These are phyloP conservation scores for Phytophthora hybrid DNA, from an alignment of 352 stramenopile species.

Conservation along the genomic window DNA sequence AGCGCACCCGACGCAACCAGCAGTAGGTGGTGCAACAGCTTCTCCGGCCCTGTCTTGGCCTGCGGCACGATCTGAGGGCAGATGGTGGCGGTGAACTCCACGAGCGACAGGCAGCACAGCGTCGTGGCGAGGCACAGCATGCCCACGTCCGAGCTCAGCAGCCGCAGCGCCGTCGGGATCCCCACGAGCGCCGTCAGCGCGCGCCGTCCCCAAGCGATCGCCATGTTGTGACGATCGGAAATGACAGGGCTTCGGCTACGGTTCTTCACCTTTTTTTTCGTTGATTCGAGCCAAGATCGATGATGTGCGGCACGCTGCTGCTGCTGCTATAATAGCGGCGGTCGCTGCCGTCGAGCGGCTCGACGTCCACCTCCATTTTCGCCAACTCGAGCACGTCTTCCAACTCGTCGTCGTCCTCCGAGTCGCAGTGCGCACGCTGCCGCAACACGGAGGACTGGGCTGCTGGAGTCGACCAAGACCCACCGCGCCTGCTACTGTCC, in stretches of 20 bases:
- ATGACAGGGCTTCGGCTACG: conserved; percentile 15
- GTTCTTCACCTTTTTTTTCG: too few relatives aligned
- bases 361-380: too few relatives aligned
- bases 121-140: conserved; percentile 59
- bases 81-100: conserved; percentile 68
- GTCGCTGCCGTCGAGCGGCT: conserved; percentile 23
- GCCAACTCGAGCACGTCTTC: too few relatives aligned
- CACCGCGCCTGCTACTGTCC: conserved; percentile 67
- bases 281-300: too few relatives aligned
- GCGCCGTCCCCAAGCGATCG: conserved; percentile 67
- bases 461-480: conserved; percentile 47
- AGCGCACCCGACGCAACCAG: conserved; percentile 35
- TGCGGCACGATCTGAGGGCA: conserved; percentile 51
- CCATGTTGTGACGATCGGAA: conserved; percentile 31
- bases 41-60: conserved; percentile 14
- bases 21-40: conserved; percentile 36
- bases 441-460: conserved; percentile 52
- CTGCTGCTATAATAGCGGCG: conserved; percentile 10
- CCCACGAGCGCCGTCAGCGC: conserved; percentile 65
- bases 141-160: conserved; percentile 58
- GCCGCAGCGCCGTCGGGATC: conserved; percentile 61
- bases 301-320: background rate
- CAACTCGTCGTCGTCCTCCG: conserved; percentile 20
- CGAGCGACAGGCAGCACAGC: conserved; percentile 61
- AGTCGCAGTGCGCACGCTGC: conserved; percentile 62